Conservation (phyloP, 768 basidiomycete genomes). For the Lactarius akahatsu region DNA sequence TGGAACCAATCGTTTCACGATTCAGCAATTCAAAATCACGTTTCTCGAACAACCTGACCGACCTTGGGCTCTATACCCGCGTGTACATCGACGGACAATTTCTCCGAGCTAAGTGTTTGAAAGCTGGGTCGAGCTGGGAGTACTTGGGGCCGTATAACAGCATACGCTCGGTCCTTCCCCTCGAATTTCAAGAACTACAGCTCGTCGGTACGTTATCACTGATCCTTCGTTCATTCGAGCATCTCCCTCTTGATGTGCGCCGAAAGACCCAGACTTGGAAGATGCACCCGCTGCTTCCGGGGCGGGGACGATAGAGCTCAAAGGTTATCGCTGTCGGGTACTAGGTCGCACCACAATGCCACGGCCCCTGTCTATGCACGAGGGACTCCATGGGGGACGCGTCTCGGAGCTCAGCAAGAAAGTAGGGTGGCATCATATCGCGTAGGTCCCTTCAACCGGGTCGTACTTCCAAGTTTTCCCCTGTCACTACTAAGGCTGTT, state of each 20-base stretch:
- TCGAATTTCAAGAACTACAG: conserved; percentile 20
- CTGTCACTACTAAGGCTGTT: background rate
- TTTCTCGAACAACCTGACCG: background rate
- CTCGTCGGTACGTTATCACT: conserved; percentile 13
- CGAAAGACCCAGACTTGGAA: conserved; percentile 17
- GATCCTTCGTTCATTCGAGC: background rate
- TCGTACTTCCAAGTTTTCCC: no score
- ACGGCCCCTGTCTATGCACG: rapidly evolving
- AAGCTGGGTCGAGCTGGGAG: background rate
- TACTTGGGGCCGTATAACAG: background rate
- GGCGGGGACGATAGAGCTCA: conserved; percentile 22
- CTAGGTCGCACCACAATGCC: no score
- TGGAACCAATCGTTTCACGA: background rate
- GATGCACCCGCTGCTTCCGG: conserved; percentile 13
- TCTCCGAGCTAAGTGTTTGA: background rate
- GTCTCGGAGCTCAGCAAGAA: conserved; percentile 25
- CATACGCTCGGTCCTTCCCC: background rate
- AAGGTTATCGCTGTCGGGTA: conserved; percentile 6
- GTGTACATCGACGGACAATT: conserved; percentile 11
- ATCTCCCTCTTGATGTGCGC: background rate
- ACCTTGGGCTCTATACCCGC: background rate
- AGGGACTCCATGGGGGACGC: conserved; percentile 5
- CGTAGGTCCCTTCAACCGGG: background rate
- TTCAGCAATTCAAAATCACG: conserved; percentile 12
- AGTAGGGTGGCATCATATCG: conserved; percentile 23